phyloP scores from a whole-genome alignment of 495 filamentous ascomycete species.

The Aspergillus sclerotioniger region DNA sequence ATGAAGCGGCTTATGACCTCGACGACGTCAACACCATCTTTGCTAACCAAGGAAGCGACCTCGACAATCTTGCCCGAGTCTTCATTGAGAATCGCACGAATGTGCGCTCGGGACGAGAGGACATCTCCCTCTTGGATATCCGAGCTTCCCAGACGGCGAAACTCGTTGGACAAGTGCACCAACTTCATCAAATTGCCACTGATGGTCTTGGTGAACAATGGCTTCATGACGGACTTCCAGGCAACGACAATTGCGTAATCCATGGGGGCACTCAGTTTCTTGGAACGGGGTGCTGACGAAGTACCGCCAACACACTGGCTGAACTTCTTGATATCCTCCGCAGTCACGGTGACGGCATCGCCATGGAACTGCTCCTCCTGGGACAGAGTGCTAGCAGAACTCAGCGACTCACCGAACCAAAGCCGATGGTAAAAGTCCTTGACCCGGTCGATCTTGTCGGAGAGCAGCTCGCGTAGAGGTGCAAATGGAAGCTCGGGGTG shows the following conservation, averaged over 20 bases:
- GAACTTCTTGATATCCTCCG: background rate
- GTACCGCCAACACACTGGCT: background rate
- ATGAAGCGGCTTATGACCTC: background rate
- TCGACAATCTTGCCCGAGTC: background rate
- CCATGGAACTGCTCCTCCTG: background rate
- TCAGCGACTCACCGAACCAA: constrained; percentile 69
- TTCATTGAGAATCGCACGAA: background rate
- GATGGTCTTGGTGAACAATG: background rate
- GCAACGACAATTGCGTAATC: constrained; percentile 6
- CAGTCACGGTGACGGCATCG: background rate
- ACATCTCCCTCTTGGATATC: constrained; percentile 1
- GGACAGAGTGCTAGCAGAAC: background rate
- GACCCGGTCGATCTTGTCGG: constrained; percentile 79
- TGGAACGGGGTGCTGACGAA: background rate
- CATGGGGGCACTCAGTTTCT: background rate
- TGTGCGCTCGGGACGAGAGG: background rate
- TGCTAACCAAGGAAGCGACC: background rate
- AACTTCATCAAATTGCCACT: background rate
- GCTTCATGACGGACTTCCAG: constrained; percentile 5
- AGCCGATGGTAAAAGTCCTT: constrained; percentile 87
- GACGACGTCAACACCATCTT: background rate
- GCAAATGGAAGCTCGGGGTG: constrained; percentile 65
- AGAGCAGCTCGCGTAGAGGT: constrained; percentile 83
- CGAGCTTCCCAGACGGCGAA: background rate
- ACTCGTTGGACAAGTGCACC: background rate